Evolutionary conservation across 2,329 filamentous ascomycete species (phyloP).

Genomic region (Aplosporella prunicola): DNA sequence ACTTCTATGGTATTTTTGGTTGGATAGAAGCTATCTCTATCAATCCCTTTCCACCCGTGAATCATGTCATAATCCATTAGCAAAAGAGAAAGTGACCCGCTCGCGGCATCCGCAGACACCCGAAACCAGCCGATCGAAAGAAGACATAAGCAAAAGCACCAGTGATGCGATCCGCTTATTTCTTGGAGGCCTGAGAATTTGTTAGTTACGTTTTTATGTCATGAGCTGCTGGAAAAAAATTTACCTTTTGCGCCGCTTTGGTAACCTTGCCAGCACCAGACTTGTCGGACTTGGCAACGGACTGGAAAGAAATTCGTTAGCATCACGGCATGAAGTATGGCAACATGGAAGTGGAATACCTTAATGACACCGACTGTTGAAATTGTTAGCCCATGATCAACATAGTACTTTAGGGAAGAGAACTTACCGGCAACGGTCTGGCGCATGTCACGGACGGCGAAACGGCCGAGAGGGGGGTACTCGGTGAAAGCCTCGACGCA

Average conservation of each 20-base stretch:
- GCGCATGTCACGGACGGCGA: constrained; percentile 98
- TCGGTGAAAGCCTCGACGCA: constrained; percentile 99
- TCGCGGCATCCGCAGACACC: background rate
- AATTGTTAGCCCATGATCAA: background rate
- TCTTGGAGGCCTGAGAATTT: constrained; percentile 26
- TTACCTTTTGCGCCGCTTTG: constrained; percentile 37
- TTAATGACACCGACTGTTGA: constrained; percentile 96
- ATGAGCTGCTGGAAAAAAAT: background rate
- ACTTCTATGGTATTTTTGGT: background rate
- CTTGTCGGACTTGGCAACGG: constrained; percentile 39
- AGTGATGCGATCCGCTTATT: constrained; percentile 20
- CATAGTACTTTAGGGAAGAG: constrained; percentile 1
- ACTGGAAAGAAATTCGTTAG: constrained; percentile 5
- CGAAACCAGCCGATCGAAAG: background rate
- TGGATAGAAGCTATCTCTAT: background rate
- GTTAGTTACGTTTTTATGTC: too few relatives aligned
- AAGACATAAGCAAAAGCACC: constrained; percentile 4
- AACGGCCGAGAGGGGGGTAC: constrained; percentile 98
- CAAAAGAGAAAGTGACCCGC: too few relatives aligned
- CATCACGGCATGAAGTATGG: constrained; percentile 55
- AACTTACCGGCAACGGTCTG: constrained; percentile 27
- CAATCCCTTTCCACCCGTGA: background rate
- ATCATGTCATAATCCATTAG: background rate
- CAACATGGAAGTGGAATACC: constrained; percentile 35
- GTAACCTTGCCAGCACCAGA: constrained; percentile 39